Conservation (phyloP, 164 flowering plant species). For the Houttuynia cordata region DNA sequence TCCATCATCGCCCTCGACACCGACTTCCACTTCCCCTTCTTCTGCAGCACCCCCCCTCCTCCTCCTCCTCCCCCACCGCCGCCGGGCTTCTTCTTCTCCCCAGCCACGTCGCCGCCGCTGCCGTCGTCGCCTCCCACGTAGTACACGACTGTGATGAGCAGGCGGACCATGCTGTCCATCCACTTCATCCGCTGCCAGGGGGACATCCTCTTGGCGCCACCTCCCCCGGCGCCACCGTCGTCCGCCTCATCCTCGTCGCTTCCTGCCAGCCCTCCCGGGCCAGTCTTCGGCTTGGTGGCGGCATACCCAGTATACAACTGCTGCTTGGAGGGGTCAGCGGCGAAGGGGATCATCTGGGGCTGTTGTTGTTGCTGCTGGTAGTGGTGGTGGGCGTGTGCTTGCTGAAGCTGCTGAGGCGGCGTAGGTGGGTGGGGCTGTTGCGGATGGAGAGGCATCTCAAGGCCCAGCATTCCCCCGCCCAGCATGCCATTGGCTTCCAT, state of each 20-base stretch:
- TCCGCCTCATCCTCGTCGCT: conserved; percentile 19
- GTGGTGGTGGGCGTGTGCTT: conserved; percentile 1
- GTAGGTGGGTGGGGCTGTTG: conserved; percentile 7
- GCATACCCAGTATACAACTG: conserved; percentile 1
- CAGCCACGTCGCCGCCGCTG: conserved; percentile 38
- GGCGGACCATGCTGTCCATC: conserved; percentile 70
- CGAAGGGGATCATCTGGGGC: conserved; percentile 12
- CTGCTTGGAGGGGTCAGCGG: conserved; percentile 7
- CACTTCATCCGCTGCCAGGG: conserved; percentile 89
- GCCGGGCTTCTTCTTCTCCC: conserved; percentile 16
- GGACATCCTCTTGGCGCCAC: conserved; percentile 20
- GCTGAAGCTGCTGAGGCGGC: neutral
- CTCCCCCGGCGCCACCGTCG: conserved; percentile 40
- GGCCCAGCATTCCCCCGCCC: conserved; percentile 20
- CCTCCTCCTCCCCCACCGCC: conserved; percentile 21
- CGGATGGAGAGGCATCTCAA: conserved; percentile 22
- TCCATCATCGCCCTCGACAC: conserved; percentile 86
- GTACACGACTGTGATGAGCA: conserved; percentile 41
- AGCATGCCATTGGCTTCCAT: conserved; percentile 17
- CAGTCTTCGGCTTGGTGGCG: neutral
- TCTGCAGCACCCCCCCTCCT: conserved; percentile 55
- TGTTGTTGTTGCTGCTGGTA: no score
- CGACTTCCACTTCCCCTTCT: conserved; percentile 90
- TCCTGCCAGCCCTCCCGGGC: neutral
- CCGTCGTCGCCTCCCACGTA: conserved; percentile 42